phyloP scores from a whole-genome alignment of 352 stramenopile genomes.

The Phytopythium delawarense region DNA sequence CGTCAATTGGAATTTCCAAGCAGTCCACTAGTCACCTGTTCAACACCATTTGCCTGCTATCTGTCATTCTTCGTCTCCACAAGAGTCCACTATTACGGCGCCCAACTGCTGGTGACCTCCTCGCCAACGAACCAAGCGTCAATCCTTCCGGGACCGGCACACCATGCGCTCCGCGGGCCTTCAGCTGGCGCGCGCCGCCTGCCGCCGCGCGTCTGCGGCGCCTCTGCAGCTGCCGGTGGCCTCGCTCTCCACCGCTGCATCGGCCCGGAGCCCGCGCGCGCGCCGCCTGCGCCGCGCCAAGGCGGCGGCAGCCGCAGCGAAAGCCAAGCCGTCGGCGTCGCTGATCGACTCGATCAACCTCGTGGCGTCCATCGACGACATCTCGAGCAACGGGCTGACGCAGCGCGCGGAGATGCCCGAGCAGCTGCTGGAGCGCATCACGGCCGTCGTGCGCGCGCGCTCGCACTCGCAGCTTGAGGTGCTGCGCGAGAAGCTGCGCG shows the following conservation, averaged over 20 bases:
- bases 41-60: neutral
- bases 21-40: neutral
- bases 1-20: no score
- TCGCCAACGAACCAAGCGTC: neutral
- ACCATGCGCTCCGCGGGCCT: neutral
- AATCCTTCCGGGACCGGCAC: neutral
- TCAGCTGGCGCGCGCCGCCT: constrained; percentile 3
- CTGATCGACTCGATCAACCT: constrained; percentile 36
- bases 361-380: constrained; percentile 51
- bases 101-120: neutral
- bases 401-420: constrained; percentile 72
- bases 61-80: no score
- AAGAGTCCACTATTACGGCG: neutral
- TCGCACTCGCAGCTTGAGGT: constrained; percentile 79
- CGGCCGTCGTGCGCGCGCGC: constrained; percentile 51
- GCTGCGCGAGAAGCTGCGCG: constrained; percentile 49
- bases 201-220: constrained; percentile 2
- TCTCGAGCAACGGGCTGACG: constrained; percentile 60
- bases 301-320: constrained; percentile 4
- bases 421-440: constrained; percentile 54
- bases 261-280: constrained; percentile 30
- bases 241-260: neutral
- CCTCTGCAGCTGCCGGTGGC: constrained; percentile 6
- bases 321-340: constrained; percentile 9
- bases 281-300: constrained; percentile 38